phyloP scores from a whole-genome alignment of 2,329 filamentous ascomycete species.

The Talaromyces sp. region DNA sequence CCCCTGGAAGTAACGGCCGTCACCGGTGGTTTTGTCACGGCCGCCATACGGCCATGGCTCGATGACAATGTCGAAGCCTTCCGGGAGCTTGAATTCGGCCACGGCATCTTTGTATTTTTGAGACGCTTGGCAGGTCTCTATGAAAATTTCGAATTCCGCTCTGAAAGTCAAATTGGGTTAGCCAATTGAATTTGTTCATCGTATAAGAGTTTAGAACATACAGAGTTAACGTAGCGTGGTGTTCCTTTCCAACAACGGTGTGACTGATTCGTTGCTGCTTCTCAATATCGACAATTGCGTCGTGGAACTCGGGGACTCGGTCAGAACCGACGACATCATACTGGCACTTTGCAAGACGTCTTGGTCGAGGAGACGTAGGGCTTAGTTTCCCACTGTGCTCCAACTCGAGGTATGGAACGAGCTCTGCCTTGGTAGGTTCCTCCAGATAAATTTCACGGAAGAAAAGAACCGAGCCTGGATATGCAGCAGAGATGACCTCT shows the following conservation, averaged over 20 bases:
- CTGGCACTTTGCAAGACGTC: constrained; percentile 48
- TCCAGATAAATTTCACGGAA: constrained; percentile 50
- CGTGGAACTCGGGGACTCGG: constrained; percentile 50
- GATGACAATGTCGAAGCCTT: constrained; percentile 52
- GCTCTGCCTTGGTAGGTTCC: constrained; percentile 46
- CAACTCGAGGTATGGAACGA: constrained; percentile 44
- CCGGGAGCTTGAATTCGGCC: constrained; percentile 48
- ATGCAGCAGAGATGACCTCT: constrained; percentile 24
- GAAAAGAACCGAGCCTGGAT: constrained; percentile 28
- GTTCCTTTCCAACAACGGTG: constrained; percentile 43
- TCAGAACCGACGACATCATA: constrained; percentile 54
- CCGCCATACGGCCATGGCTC: constrained; percentile 56
- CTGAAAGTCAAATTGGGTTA: constrained; percentile 17
- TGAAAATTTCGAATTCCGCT: constrained; percentile 44
- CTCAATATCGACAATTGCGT: constrained; percentile 49
- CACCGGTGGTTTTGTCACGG: constrained; percentile 43
- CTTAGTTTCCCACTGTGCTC: constrained; percentile 43
- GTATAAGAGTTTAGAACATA: constrained; percentile 20
- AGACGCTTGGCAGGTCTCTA: constrained; percentile 48
- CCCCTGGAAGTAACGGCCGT: constrained; percentile 48
- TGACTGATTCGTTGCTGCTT: constrained; percentile 38
- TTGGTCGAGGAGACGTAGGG: constrained; percentile 39
- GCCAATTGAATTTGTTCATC: not conserved
- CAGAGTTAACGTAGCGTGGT: constrained; percentile 45
- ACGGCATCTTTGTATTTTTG: constrained; percentile 49